Percentiles rank a stretch among this genome's conserved stretches.
Evolutionary conservation across 495 filamentous ascomycete species (phyloP).

Genomic region (Penicillium simplicissimum): DNA sequence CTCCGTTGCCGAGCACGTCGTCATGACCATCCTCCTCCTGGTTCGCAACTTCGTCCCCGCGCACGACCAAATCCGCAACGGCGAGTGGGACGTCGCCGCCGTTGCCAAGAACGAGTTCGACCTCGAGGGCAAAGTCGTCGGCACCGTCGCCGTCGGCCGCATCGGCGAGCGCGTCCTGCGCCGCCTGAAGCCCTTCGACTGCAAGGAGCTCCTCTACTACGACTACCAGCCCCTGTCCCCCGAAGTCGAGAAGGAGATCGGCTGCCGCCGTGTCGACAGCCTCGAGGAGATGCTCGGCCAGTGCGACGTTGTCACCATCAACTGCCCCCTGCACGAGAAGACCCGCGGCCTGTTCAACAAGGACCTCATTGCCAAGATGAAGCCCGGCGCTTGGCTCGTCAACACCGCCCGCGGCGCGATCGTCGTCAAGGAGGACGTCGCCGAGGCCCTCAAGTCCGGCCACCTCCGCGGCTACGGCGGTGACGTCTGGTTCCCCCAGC

Average conservation of each 20-base stretch:
- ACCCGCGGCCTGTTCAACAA: conserved; percentile 97
- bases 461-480: conserved; percentile 97
- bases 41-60: conserved; percentile 98
- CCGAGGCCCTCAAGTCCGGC: conserved; percentile 86
- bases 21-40: conserved; percentile 97
- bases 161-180: conserved; percentile 98
- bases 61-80: conserved; percentile 85
- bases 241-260: conserved; percentile 94
- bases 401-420: conserved; percentile 99
- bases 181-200: conserved; percentile 94
- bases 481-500: conserved; percentile 93
- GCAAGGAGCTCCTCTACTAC: conserved; percentile 99
- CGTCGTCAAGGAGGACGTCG: conserved; percentile 98
- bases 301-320: conserved; percentile 98
- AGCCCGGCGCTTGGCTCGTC: conserved; percentile 93
- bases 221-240: conserved; percentile 93
- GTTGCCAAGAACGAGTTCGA: conserved; percentile 98
- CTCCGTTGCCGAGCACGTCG: conserved; percentile 89
- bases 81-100: conserved; percentile 93
- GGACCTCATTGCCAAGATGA: conserved; percentile 99
- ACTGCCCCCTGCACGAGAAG: conserved; percentile 98
- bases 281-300: conserved; percentile 95
- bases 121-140: conserved; percentile 95
- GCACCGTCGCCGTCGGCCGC: conserved; percentile 94
- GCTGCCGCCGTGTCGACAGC: conserved; percentile 79